Base-by-base conservation (phyloP, 331 rosid genomes). In the Erythrophleum ivorense region DNA sequence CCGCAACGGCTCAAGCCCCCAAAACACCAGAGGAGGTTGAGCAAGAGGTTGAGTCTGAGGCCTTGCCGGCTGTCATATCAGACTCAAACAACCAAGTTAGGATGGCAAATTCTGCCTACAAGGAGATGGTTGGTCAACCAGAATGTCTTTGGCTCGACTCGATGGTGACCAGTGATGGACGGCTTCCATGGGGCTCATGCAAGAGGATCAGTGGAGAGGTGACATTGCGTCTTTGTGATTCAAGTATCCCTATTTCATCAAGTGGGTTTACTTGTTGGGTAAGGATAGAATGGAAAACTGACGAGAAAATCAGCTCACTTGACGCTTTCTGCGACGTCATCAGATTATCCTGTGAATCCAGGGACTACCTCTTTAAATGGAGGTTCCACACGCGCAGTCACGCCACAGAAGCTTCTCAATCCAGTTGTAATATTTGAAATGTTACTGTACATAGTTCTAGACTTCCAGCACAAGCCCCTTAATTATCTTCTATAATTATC, bases 261-360 rank as follows among this genome's bases (percentile, higher is more conserved):
- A 90, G 88, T 49, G 95, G 97, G 6, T 94, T 96, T 80, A 88
- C 94, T 0, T 96, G 99, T 85, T 94, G 99, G 99, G 99, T 86
- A 67, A 91, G 88, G 82, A 94, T 96, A 0, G 98, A 96, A 24
- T 94, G 97, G 99, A 88, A 86, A 43, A 82, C 71, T 62, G 71
- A 85, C 15, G 79, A 75, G 60, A 85, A 84, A 80, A 91, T 86
- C 73, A 76, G 77, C 19, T 79, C 87, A 0, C 67, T 91, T 46
- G 78, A 86, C 19, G 90, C 98, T 57, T 96, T 90, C 88, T 92
- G 99, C 43, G 97, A 96, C 10, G 99, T 88, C 45, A 67, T 80
- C 7, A 89, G 89, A 69, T 46, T 88, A 48, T 70, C 76, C 41
- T 93, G 99, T 63, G 92, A 90, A 71, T 90, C 97, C 11, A 91